Evolutionary conservation across 108 stramenopile genomes (phyloP).

Genomic region (Cyclostephanos invisitatus): DNA sequence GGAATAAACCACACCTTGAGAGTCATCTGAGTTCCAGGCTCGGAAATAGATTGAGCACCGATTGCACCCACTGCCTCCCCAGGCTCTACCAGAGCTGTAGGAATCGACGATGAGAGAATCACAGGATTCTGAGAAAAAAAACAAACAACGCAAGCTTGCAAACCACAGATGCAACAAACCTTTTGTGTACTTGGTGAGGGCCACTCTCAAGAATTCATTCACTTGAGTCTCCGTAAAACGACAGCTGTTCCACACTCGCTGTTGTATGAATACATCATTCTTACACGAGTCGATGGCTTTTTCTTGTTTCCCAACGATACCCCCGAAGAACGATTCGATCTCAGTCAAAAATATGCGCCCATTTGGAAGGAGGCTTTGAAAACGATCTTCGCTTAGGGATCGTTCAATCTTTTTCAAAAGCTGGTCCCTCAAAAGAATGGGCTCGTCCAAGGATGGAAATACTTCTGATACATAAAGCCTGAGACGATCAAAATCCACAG

Average conservation of each 20-base stretch:
- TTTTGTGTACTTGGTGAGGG: constrained; percentile 81
- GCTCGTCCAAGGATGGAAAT: constrained; percentile 64
- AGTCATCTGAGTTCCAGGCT: constrained; percentile 99
- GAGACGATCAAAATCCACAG: constrained; percentile 83
- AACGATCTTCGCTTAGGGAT: constrained; percentile 54
- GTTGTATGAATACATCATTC: constrained; percentile 28
- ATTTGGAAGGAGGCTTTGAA: constrained; percentile 70
- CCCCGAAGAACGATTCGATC: constrained; percentile 66
- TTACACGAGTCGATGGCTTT: constrained; percentile 35
- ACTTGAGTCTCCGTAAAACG: constrained; percentile 84
- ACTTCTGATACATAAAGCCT: constrained; percentile 59
- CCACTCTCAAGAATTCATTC: constrained; percentile 61
- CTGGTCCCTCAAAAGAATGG: constrained; percentile 46
- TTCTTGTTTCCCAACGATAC: constrained; percentile 57
- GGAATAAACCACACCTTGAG: constrained; percentile 60
- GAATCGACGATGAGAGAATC: background rate
- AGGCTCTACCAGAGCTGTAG: constrained; percentile 73
- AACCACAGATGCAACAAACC: constrained; percentile 23
- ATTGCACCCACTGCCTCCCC: constrained; percentile 98
- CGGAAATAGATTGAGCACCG: constrained; percentile 96
- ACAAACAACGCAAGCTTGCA: background rate
- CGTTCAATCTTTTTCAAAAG: constrained; percentile 52
- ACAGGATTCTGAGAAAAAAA: background rate
- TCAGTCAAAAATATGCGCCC: constrained; percentile 71
- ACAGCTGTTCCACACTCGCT: constrained; percentile 66